Evolutionary conservation across 768 basidiomycete genomes (phyloP).

Genomic region (Rhodosporidiobolus odoratus): DNA sequence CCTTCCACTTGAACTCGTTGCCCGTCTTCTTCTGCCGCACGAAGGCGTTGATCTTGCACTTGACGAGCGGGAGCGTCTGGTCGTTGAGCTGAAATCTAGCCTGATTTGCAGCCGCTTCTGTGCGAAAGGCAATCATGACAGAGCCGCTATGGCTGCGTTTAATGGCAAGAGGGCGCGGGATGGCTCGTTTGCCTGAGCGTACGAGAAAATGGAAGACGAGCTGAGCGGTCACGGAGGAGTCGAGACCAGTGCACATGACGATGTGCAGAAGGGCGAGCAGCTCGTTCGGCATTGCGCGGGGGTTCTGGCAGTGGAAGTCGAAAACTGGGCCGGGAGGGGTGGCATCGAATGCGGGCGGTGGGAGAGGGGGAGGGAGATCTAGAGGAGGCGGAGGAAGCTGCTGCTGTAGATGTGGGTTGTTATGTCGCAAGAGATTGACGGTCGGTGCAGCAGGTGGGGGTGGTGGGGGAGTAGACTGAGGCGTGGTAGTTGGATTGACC

Average conservation of each 20-base stretch:
- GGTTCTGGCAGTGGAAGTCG: neutral
- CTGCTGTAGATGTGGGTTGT: neutral
- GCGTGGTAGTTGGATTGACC: no score
- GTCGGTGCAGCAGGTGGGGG: no score
- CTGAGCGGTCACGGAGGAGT: neutral
- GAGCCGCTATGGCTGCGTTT: neutral
- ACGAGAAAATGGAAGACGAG: neutral
- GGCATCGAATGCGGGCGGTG: neutral
- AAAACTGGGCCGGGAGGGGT: neutral
- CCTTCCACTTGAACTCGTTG: neutral
- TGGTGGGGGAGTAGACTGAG: no score
- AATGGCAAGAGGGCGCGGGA: conserved; percentile 1
- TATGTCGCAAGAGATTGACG: no score
- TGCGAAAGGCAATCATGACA: neutral
- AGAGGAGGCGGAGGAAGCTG: neutral
- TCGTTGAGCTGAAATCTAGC: neutral
- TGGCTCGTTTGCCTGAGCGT: neutral
- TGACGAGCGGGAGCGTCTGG: neutral
- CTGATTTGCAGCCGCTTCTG: neutral
- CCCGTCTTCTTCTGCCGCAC: neutral
- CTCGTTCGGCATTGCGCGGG: no score
- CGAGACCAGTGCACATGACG: neutral
- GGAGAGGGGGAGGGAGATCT: neutral
- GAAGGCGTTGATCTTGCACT: neutral
- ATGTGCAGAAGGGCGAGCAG: neutral